phyloP scores from a whole-genome alignment of 805 yeast genomes.

The Cyberlindnera suaveolens region DNA sequence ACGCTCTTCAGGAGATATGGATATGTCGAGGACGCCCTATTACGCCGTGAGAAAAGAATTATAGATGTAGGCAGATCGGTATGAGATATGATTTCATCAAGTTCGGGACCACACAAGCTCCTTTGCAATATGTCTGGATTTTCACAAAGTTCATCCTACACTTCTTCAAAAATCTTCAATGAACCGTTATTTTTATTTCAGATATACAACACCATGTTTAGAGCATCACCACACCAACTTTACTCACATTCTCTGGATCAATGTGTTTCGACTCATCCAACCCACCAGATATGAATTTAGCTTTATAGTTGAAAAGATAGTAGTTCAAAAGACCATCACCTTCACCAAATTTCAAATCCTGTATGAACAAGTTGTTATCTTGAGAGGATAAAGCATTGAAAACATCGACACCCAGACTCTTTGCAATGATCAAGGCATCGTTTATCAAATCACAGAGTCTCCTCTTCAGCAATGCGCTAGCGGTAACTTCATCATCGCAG shows the following conservation, averaged over 20 bases:
- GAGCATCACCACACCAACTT: conserved; percentile 85
- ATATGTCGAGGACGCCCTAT: no score
- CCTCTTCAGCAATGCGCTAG: conserved; percentile 39
- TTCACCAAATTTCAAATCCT: conserved; percentile 78
- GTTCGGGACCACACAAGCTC: no score
- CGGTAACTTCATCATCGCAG: conserved; percentile 31
- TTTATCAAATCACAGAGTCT: conserved; percentile 57
- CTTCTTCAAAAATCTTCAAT: no score
- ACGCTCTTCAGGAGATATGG: no score
- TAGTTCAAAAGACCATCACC: conserved; percentile 93
- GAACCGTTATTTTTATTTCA: no score
- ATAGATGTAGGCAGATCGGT: no score
- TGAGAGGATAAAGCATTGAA: conserved; percentile 89
- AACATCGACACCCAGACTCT: conserved; percentile 69
- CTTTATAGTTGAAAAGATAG: conserved; percentile 85
- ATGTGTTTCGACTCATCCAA: conserved; percentile 49
- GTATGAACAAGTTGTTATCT: conserved; percentile 80
- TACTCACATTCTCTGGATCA: conserved; percentile 56
- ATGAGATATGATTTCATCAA: no score
- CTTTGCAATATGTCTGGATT: no score
- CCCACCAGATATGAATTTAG: conserved; percentile 81
- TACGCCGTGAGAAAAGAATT: no score
- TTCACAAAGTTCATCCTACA: no score
- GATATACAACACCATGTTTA: conserved; percentile 21
- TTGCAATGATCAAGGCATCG: conserved; percentile 75